Conservation (phyloP, 2,329 filamentous ascomycete species). For the Fusarium nygamai region DNA sequence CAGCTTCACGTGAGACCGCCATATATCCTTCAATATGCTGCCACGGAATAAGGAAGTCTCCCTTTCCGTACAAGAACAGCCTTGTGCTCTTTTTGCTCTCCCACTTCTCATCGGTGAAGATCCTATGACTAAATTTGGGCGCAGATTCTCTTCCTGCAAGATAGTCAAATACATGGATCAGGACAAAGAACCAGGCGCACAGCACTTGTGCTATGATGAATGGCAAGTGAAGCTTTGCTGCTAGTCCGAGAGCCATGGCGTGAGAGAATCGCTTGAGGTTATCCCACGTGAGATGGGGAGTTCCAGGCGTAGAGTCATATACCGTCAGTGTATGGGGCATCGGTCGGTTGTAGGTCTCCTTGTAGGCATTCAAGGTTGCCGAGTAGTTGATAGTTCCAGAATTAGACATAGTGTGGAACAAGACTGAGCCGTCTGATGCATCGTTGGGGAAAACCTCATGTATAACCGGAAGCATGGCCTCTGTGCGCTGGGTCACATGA, state of each 20-base stretch:
- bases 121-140: neutral
- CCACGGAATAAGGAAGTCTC: neutral
- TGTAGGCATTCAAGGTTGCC: neutral
- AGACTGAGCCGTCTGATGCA: fast-evolving
- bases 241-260: neutral
- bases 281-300: neutral
- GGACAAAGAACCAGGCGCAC: neutral
- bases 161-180: neutral
- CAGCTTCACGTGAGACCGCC: fast-evolving
- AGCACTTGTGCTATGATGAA: neutral
- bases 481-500: neutral
- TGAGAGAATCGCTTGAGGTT: constrained; percentile 8
- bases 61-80: constrained; percentile 1
- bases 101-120: constrained; percentile 2
- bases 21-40: constrained; percentile 3
- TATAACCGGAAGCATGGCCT: neutral
- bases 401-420: neutral
- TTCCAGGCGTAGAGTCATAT: neutral
- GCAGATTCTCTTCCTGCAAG: neutral
- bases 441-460: neutral
- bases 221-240: neutral
- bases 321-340: neutral
- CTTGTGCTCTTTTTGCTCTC: neutral
- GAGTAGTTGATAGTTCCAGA: neutral
- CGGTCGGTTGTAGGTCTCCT: neutral